Percentiles rank a stretch among this genome's conserved stretches.
These are phyloP conservation scores for Serendipita sp. DNA, from an alignment of 768 basidiomycete genomes.

Conservation along the genomic window DNA sequence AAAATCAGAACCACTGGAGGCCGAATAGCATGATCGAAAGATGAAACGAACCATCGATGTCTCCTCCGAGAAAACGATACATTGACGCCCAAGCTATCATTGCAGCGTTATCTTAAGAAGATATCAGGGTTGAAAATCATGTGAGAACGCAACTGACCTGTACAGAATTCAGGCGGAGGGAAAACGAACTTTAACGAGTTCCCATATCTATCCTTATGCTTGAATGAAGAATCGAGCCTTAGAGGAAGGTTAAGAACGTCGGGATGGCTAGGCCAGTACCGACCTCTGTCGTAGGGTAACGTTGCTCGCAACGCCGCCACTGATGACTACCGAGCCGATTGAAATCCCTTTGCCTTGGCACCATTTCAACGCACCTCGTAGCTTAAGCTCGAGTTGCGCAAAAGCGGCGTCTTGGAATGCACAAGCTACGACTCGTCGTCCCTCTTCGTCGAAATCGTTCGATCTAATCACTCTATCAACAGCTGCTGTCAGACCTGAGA, in stretches of 20 bases:
- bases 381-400: slow-evolving; percentile 58
- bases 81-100: slow-evolving; percentile 95
- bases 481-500: slow-evolving; percentile 55
- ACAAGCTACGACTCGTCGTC: slow-evolving; percentile 34
- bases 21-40: too few species aligned
- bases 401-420: slow-evolving; percentile 61
- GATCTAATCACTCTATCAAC: slow-evolving; percentile 40
- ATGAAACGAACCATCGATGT: slow-evolving; percentile 26
- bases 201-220: not conserved
- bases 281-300: slow-evolving; percentile 47
- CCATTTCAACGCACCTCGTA: slow-evolving; percentile 35
- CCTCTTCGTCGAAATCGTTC: slow-evolving; percentile 6
- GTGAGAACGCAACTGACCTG: slow-evolving; percentile 32
- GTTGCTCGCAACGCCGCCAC: slow-evolving; percentile 92
- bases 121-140: not conserved
- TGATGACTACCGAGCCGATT: slow-evolving; percentile 54
- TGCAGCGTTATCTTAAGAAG: slow-evolving; percentile 66
- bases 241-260: not conserved
- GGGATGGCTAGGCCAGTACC: slow-evolving; percentile 28
- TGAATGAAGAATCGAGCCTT: not conserved
- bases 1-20: slow-evolving; percentile 11
- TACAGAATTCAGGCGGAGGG: slow-evolving; percentile 69
- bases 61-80: slow-evolving; percentile 50
- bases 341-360: slow-evolving; percentile 27
- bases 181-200: slow-evolving; percentile 28